Conservation (phyloP, 371 early-diverging fungal species). For the Rhizopus delemar region DNA sequence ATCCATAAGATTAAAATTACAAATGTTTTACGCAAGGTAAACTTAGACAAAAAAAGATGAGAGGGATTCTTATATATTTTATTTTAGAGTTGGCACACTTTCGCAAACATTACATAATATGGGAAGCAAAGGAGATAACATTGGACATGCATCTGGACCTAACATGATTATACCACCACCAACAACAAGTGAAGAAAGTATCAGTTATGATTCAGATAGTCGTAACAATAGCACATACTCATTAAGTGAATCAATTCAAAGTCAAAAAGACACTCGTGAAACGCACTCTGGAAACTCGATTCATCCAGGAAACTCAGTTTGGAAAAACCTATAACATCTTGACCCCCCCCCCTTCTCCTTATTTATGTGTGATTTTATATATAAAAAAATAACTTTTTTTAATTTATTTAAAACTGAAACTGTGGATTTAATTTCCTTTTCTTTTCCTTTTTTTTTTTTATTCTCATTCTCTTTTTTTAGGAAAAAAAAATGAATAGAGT, state of each 20-base stretch:
- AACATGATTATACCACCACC: constrained; percentile 33
- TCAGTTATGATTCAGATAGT: not conserved
- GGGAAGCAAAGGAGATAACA: constrained; percentile 27
- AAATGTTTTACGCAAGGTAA: constrained; percentile 85
- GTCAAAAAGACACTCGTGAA: constrained; percentile 7
- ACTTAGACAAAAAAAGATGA: not conserved
- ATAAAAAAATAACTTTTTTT: constrained; percentile 4
- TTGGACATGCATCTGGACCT: constrained; percentile 33
- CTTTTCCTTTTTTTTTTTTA: constrained; percentile 7
- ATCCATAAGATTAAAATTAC: constrained; percentile 75
- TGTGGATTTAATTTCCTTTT: constrained; percentile 9
- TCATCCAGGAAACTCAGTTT: constrained; percentile 28
- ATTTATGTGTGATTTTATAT: not conserved
- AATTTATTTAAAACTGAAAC: constrained; percentile 6
- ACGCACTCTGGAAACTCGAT: constrained; percentile 1
- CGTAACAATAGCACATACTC: constrained; percentile 2
- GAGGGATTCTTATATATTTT: not conserved
- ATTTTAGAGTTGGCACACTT: constrained; percentile 35
- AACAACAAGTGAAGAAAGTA: not conserved
- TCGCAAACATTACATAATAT: constrained; percentile 28
- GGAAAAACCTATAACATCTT: constrained; percentile 8
- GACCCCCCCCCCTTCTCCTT: not conserved
- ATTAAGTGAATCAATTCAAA: constrained; percentile 6
- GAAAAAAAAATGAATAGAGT: constrained; percentile 3
- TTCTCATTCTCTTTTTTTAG: constrained; percentile 10